Percentiles rank a stretch among this genome's conserved stretches.
These are phyloP conservation scores for Nannochloris sp. DNA, from an alignment of 139 green algal species.

Conservation along the genomic window DNA sequence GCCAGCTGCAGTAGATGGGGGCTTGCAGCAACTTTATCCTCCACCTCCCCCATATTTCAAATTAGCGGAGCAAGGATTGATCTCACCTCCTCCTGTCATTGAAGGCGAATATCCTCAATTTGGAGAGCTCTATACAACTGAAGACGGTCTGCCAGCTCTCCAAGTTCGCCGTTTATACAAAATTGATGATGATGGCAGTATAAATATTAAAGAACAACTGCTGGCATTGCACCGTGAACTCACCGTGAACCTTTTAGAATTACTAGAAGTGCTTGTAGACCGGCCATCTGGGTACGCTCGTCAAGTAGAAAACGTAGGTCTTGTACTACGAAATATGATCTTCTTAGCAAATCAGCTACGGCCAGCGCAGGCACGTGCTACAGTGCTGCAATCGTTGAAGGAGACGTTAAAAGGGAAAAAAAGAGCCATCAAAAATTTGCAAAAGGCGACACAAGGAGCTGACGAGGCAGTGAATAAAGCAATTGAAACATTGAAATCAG, in stretches of 20 bases:
- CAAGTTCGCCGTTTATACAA: constrained; percentile 22
- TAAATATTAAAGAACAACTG: constrained; percentile 47
- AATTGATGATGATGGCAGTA: constrained; percentile 13
- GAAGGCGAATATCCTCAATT: constrained; percentile 34
- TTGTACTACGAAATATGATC: constrained; percentile 56
- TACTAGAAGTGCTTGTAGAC: constrained; percentile 41
- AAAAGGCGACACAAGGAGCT: background rate
- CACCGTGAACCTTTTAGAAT: constrained; percentile 38
- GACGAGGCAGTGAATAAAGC: background rate
- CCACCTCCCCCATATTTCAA: constrained; percentile 38
- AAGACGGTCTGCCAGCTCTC: constrained; percentile 36
- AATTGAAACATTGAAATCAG: background rate
- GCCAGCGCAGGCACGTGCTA: constrained; percentile 38
- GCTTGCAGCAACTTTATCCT: constrained; percentile 30
- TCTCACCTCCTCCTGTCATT: constrained; percentile 20
- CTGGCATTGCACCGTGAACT: constrained; percentile 49
- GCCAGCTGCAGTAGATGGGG: too few relatives aligned
- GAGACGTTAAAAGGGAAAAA: background rate
- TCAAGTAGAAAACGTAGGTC: constrained; percentile 38
- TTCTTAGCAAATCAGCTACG: constrained; percentile 56
- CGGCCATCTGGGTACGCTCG: constrained; percentile 35
- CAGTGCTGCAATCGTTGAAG: constrained; percentile 13
- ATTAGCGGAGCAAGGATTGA: constrained; percentile 7
- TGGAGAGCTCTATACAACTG: constrained; percentile 36
- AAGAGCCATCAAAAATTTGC: background rate